Evolutionary conservation across 1,284 basidiomycete genomes (phyloP).

Genomic region (Sphaerobolus stellatus): DNA sequence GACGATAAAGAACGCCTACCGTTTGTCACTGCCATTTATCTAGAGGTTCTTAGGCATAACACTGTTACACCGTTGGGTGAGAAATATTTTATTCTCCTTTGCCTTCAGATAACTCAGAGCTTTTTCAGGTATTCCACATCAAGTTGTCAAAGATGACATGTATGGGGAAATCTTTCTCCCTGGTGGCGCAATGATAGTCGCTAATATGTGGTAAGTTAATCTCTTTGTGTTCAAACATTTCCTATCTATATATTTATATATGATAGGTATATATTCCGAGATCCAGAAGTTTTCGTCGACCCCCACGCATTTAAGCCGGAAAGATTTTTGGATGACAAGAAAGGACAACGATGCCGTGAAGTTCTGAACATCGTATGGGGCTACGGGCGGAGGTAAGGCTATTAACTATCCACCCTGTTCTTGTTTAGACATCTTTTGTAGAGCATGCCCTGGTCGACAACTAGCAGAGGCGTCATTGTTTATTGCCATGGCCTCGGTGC

Average conservation of each 20-base stretch:
- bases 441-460: slow-evolving; percentile 21
- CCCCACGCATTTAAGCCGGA: slow-evolving; percentile 30
- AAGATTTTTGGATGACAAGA: slow-evolving; percentile 19
- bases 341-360: slow-evolving; percentile 10
- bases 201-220: slow-evolving; percentile 4
- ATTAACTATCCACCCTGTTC: background rate
- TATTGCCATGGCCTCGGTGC: slow-evolving; percentile 21
- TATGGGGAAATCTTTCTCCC: slow-evolving; percentile 1
- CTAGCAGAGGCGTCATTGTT: slow-evolving; percentile 24
- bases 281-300: slow-evolving; percentile 12
- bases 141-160: background rate
- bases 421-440: slow-evolving; percentile 3
- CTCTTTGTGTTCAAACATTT: background rate
- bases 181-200: background rate
- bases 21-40: slow-evolving; percentile 20
- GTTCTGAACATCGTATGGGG: slow-evolving; percentile 4
- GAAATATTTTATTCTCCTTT: background rate
- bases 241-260: background rate
- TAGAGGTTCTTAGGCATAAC: slow-evolving; percentile 19
- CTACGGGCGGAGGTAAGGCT: slow-evolving; percentile 9
- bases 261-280: background rate
- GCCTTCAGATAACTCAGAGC: background rate
- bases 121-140: slow-evolving; percentile 4
- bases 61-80: slow-evolving; percentile 1
- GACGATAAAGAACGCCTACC: slow-evolving; percentile 25